Percentiles rank a stretch among this genome's conserved stretches.
phyloP scores from a whole-genome alignment of 805 yeast species.

The Ogataea polymorpha region DNA sequence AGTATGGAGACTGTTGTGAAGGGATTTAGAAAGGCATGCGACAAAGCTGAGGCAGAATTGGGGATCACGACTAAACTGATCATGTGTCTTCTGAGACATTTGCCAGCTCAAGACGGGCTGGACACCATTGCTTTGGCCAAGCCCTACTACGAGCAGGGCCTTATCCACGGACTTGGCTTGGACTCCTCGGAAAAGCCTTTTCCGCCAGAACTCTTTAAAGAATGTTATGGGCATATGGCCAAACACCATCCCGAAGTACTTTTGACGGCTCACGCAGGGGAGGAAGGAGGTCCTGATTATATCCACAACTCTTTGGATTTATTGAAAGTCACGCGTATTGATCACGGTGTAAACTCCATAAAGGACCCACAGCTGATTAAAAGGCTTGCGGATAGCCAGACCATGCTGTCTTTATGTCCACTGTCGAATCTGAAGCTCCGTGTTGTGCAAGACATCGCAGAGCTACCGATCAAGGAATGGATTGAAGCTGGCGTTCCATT shows the following conservation, averaged over 20 bases:
- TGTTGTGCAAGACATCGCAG: slow-evolving; percentile 63
- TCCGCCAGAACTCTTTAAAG: slow-evolving; percentile 68
- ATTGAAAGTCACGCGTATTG: slow-evolving; percentile 66
- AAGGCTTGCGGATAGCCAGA: slow-evolving; percentile 52
- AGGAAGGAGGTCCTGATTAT: slow-evolving; percentile 77
- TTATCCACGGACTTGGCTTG: slow-evolving; percentile 74
- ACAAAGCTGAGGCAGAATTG: slow-evolving; percentile 53
- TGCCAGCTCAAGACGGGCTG: slow-evolving; percentile 58
- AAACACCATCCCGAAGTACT: slow-evolving; percentile 50
- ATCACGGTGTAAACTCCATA: slow-evolving; percentile 72
- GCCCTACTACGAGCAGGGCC: slow-evolving; percentile 51
- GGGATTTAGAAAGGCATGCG: slow-evolving; percentile 68
- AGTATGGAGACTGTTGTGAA: slow-evolving; percentile 54
- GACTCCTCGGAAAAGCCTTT: slow-evolving; percentile 77
- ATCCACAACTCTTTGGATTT: slow-evolving; percentile 56
- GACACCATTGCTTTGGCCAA: slow-evolving; percentile 53
- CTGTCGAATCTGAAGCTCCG: slow-evolving; percentile 72
- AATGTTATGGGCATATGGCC: slow-evolving; percentile 54
- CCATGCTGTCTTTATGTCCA: slow-evolving; percentile 72
- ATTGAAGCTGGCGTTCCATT: slow-evolving; percentile 65
- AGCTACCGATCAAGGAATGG: slow-evolving; percentile 62
- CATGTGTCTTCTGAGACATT: slow-evolving; percentile 80
- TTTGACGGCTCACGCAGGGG: slow-evolving; percentile 87
- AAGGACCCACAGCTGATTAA: slow-evolving; percentile 52
- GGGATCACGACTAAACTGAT: slow-evolving; percentile 70